Evolutionary conservation across 805 yeast genomes (phyloP).

Genomic region (Teunomyces kruisii): DNA sequence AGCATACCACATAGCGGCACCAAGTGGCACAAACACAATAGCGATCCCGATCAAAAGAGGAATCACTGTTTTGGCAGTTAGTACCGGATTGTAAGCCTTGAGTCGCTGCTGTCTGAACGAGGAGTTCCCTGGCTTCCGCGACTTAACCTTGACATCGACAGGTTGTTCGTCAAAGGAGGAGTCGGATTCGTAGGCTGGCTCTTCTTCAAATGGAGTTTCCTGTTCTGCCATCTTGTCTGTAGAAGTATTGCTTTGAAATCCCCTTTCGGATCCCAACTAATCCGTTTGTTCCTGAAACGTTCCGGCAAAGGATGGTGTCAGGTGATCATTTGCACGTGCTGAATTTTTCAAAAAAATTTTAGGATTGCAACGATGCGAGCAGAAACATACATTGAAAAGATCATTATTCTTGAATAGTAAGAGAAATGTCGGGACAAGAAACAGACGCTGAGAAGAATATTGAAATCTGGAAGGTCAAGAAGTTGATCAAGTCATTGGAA

Average conservation of each 20-base stretch:
- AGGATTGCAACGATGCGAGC: not conserved
- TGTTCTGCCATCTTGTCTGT: not conserved
- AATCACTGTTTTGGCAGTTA: constrained; percentile 43
- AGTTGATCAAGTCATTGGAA: constrained; percentile 82
- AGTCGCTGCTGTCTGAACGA: constrained; percentile 58
- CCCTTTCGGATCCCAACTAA: not conserved
- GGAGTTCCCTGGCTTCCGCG: constrained; percentile 63
- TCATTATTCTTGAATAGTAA: constrained; percentile 1
- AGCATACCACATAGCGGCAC: constrained; percentile 50
- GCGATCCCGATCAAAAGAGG: constrained; percentile 41
- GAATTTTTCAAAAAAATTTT: not conserved
- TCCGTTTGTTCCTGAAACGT: not conserved
- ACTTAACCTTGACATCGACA: constrained; percentile 41
- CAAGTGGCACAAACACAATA: constrained; percentile 41
- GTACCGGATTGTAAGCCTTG: constrained; percentile 48
- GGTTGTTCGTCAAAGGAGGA: constrained; percentile 35
- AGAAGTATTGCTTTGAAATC: not conserved
- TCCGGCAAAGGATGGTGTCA: not conserved
- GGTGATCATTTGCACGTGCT: not conserved
- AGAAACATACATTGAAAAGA: not conserved
- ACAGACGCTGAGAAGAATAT: constrained; percentile 87
- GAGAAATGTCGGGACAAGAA: constrained; percentile 28
- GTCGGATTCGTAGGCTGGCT: constrained; percentile 36
- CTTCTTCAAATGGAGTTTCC: constrained; percentile 1
- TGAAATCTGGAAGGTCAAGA: constrained; percentile 98